Percentiles rank a stretch among this genome's conserved stretches.
Evolutionary conservation across 257 asterid genomes (phyloP).

Genomic region (Capsicum rhomboideum): DNA sequence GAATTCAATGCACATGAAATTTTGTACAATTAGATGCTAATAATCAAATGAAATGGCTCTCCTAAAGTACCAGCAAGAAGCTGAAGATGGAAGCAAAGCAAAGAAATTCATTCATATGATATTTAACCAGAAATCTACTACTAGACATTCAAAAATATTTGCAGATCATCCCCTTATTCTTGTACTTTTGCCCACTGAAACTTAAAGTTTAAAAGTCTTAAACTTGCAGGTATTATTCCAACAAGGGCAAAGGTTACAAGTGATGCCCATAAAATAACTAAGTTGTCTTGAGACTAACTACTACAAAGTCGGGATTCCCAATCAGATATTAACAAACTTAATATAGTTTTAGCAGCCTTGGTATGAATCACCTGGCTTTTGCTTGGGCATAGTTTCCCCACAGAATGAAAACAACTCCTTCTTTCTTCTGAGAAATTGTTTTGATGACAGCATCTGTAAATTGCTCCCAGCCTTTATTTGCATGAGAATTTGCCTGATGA

Average conservation of each 20-base stretch:
- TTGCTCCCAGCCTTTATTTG: constrained; percentile 96
- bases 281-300: background rate
- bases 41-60: background rate
- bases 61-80: background rate
- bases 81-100: background rate
- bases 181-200: background rate
- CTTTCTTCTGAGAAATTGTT: constrained; percentile 67
- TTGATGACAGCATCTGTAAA: constrained; percentile 89
- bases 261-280: background rate
- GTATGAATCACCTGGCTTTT: constrained; percentile 53
- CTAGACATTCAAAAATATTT: background rate
- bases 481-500: constrained; percentile 91
- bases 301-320: background rate
- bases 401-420: constrained; percentile 87
- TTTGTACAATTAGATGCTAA: background rate
- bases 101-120: background rate
- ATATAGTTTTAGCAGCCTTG: background rate
- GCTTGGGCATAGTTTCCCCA: constrained; percentile 99
- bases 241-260: background rate
- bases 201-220: no score
- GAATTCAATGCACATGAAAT: background rate
- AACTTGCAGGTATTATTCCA: background rate
- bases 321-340: background rate
- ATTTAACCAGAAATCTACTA: background rate
- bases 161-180: background rate